A percentile compares a stretch with the other conserved stretches of the same genome.
Conservation (phyloP, 2,329 filamentous ascomycete genomes). For the Calonectria pteridis region DNA sequence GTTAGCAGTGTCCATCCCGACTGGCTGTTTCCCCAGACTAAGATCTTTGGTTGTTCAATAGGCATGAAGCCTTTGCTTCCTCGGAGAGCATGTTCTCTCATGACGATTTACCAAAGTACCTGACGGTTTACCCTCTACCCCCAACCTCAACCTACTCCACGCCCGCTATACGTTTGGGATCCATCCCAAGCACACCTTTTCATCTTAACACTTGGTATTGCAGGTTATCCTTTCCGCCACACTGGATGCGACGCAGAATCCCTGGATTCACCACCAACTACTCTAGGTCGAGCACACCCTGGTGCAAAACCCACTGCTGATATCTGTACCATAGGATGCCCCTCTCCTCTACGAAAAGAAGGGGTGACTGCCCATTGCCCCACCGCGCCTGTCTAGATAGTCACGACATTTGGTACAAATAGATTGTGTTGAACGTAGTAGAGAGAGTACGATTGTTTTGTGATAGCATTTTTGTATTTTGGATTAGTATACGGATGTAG, state of each 20-base stretch:
- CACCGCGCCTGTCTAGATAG: constrained; percentile 25
- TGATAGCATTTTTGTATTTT: neutral
- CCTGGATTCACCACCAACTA: constrained; percentile 34
- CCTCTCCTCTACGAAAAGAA: constrained; percentile 31
- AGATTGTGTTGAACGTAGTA: constrained; percentile 24
- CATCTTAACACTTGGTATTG: constrained; percentile 44
- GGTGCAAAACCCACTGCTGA: constrained; percentile 45
- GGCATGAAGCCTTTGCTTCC: constrained; percentile 44
- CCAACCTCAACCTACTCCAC: neutral
- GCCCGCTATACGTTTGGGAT: constrained; percentile 4
- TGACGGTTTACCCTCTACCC: constrained; percentile 12
- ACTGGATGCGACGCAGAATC: constrained; percentile 32
- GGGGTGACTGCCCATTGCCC: constrained; percentile 36
- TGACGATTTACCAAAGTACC: constrained; percentile 17
- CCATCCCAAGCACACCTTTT: neutral
- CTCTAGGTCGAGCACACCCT: constrained; percentile 45
- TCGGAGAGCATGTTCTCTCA: constrained; percentile 32
- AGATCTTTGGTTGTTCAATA: constrained; percentile 44
- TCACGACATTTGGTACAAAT: constrained; percentile 24
- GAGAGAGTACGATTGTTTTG: neutral
- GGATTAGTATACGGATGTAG: neutral
- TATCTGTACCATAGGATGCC: constrained; percentile 48
- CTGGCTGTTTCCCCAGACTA: constrained; percentile 42
- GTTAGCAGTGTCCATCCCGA: constrained; percentile 49
- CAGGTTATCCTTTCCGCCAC: constrained; percentile 38